phyloP scores from a whole-genome alignment of 805 yeast species.

The Tanozyma kutaoensis region DNA sequence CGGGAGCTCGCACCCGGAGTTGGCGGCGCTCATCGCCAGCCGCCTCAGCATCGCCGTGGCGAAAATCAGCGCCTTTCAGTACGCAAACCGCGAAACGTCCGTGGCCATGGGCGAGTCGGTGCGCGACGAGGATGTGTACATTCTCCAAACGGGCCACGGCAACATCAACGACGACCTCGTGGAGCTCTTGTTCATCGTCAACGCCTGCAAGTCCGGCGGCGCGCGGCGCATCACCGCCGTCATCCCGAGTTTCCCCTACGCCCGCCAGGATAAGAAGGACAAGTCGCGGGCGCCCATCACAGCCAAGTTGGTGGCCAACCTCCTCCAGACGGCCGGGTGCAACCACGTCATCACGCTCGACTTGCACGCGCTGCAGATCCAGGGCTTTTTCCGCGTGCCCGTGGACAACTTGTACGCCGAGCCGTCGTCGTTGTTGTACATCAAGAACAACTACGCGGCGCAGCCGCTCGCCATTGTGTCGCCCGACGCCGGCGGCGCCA shows the following conservation, averaged over 20 bases:
- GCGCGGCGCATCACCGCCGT: slow-evolving; percentile 91
- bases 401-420: slow-evolving; percentile 95
- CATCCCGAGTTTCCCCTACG: slow-evolving; percentile 91
- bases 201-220: slow-evolving; percentile 93
- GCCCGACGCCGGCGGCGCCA: slow-evolving; percentile 99
- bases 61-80: slow-evolving; percentile 70
- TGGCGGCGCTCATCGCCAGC: slow-evolving; percentile 60
- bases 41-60: slow-evolving; percentile 56
- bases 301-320: slow-evolving; percentile 85
- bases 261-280: slow-evolving; percentile 95
- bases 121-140: slow-evolving; percentile 80
- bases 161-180: slow-evolving; percentile 71
- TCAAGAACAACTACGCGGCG: slow-evolving; percentile 47
- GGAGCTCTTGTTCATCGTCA: slow-evolving; percentile 81
- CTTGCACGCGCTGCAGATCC: slow-evolving; percentile 93
- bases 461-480: slow-evolving; percentile 62
- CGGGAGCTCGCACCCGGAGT: slow-evolving; percentile 74
- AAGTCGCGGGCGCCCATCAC: slow-evolving; percentile 94
- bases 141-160: slow-evolving; percentile 72
- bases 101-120: slow-evolving; percentile 78
- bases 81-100: slow-evolving; percentile 80
- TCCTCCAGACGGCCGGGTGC: slow-evolving; percentile 89
- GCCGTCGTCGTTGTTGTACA: slow-evolving; percentile 76
- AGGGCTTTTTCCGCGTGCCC: slow-evolving; percentile 91
- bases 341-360: slow-evolving; percentile 95